Evolutionary conservation across 371 early-diverging fungal genomes (phyloP), one percentile per base, ranked within the genome.

Genomic region (Mucor racemosus): DNA sequence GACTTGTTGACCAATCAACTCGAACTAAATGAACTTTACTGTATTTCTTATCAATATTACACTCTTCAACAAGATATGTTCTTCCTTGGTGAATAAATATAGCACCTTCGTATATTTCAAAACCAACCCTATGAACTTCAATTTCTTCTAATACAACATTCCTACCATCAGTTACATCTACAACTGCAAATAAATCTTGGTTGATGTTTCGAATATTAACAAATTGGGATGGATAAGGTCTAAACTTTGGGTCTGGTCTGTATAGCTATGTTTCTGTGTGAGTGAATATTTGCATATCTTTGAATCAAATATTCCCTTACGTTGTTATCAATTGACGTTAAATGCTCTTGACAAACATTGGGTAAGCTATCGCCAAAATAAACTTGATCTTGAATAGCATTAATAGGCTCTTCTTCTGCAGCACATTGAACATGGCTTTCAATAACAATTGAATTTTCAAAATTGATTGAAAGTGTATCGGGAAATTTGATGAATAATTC

Each of bases 401-500:
- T 61, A 10, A 89, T 69, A 5, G 82, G 76, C 15, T 66, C 31
- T 66, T 90, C 90, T 55, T 80, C 79, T 31, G 90, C 88, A 6
- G 91, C 90, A 69, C 90, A 90, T 63, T 90, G 90, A 31, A 89
- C 55, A 68, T 90, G 90, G 11, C 77, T 72, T 54, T 86, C 89
- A 5, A 87, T 34, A 0, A 84, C 60, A 10, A 79, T 42, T 6
- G 68, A 57, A 46, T 87, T 77, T 17, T 73, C 76, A 10, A 84
- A 63, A 41, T 86, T 79, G 31, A 79, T 58, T 0, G 72, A 64
- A 4, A 80, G 68, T 5, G 40, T 50, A 19, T 82, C 85, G 38
- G 81, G 67, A 35, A 62, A 58, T 38, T 76, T 74, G 10, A 73
- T 69, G 64, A 82, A 89, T 7, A 91, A 65, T 26, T 73, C 74